Conservation (phyloP, 768 basidiomycete genomes). For the Thelephora ganbajun region DNA sequence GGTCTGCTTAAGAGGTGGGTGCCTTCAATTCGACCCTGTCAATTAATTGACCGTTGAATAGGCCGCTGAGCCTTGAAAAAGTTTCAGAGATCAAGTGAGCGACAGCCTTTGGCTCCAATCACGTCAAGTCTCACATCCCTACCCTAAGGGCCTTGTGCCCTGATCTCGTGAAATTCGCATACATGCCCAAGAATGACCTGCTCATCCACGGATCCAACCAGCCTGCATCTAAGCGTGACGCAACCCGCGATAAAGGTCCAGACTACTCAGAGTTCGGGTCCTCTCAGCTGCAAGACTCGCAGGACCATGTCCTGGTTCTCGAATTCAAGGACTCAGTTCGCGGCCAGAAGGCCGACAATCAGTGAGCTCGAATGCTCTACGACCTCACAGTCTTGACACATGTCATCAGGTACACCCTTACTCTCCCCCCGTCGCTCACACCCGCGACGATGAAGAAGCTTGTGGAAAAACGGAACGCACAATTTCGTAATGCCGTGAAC, state of each 20-base stretch:
- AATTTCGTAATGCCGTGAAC: conserved; percentile 50
- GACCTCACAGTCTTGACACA: conserved; percentile 1
- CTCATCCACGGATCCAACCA: conserved; percentile 31
- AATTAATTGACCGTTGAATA: conserved; percentile 15
- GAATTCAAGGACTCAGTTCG: conserved; percentile 35
- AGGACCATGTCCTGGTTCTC: conserved; percentile 33
- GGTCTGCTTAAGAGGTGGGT: conserved; percentile 57
- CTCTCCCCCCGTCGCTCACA: conserved; percentile 29
- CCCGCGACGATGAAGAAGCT: conserved; percentile 52
- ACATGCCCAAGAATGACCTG: conserved; percentile 51
- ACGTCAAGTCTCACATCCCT: not conserved
- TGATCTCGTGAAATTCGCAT: conserved; percentile 69
- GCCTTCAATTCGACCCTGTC: not conserved
- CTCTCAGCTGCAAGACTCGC: conserved; percentile 14
- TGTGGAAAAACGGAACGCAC: conserved; percentile 53
- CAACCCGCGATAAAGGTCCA: conserved; percentile 22
- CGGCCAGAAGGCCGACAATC: conserved; percentile 17
- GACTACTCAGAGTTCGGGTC: conserved; percentile 21
- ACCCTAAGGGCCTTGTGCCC: conserved; percentile 60
- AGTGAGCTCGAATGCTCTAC: conserved; percentile 10
- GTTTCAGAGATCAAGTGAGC: conserved; percentile 75
- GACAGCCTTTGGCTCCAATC: not conserved
- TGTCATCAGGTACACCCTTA: conserved; percentile 11
- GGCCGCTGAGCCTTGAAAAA: conserved; percentile 63
- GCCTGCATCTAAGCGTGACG: not conserved